Evolutionary conservation across 2,329 filamentous ascomycete genomes (phyloP).

Genomic region (Cladophialophora chaetospira): DNA sequence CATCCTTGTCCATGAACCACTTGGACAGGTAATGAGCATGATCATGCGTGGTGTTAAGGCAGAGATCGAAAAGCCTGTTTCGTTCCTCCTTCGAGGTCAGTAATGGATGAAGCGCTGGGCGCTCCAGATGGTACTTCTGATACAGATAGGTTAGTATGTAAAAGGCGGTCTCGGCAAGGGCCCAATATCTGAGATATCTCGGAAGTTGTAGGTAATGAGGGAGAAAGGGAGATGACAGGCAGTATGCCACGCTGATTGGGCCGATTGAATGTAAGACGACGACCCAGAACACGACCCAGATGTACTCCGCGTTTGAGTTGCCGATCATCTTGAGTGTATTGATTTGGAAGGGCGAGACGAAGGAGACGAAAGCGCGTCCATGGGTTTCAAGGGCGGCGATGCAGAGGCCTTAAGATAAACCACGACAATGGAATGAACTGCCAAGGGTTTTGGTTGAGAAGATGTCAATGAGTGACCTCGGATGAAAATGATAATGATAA

Average conservation of each 20-base stretch:
- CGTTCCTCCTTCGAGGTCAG: slow-evolving; percentile 51
- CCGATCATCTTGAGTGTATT: slow-evolving; percentile 19
- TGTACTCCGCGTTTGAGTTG: slow-evolving; percentile 16
- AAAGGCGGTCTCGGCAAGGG: slow-evolving; percentile 52
- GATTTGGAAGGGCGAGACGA: background rate
- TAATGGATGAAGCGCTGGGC: slow-evolving; percentile 54
- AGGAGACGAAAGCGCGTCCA: background rate
- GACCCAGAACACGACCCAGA: slow-evolving; percentile 21
- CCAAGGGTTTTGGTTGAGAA: too few species aligned
- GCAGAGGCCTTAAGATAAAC: too few species aligned
- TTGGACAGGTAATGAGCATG: slow-evolving; percentile 59
- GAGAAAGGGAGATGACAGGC: background rate
- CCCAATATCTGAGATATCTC: slow-evolving; percentile 15
- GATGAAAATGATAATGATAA: too few species aligned
- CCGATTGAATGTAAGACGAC: slow-evolving; percentile 22
- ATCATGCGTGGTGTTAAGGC: slow-evolving; percentile 58
- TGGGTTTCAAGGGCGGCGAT: too few species aligned
- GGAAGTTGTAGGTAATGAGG: background rate
- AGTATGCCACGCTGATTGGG: slow-evolving; percentile 16
- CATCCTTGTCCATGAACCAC: slow-evolving; percentile 67
- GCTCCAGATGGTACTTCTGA: slow-evolving; percentile 55
- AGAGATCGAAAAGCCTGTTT: slow-evolving; percentile 58
- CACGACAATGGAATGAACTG: too few species aligned
- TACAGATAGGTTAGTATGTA: slow-evolving; percentile 58
- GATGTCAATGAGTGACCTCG: too few species aligned